Evolutionary conservation across 2,329 filamentous ascomycete genomes (phyloP).

Genomic region (Colletotrichum sp.): DNA sequence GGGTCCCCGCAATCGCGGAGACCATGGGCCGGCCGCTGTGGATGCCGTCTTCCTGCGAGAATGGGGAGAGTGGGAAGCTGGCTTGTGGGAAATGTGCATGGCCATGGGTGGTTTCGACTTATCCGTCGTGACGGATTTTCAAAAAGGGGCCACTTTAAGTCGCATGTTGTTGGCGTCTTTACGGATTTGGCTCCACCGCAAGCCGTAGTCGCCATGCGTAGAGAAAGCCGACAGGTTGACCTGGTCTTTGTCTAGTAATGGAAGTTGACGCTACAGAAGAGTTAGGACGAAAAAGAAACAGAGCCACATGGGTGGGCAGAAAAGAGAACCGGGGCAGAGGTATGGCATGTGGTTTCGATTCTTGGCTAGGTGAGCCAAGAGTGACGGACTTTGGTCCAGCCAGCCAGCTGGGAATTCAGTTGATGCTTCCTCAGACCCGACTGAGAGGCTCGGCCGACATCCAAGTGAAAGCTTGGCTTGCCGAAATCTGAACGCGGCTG

Average conservation of each 20-base stretch:
- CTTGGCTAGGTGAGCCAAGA: not conserved
- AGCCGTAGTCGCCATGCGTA: not conserved
- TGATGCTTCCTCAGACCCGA: not conserved
- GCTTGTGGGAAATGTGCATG: not conserved
- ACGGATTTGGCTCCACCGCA: conserved; percentile 9
- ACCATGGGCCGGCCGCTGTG: conserved; percentile 3
- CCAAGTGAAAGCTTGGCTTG: not conserved
- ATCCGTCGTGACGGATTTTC: conserved; percentile 14
- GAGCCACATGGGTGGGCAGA: not conserved
- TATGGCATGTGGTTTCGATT: not conserved
- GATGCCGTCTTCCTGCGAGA: not conserved
- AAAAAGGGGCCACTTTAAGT: not conserved
- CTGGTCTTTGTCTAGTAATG: not conserved
- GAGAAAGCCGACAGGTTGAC: not conserved
- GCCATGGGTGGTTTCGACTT: not conserved
- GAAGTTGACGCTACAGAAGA: not conserved
- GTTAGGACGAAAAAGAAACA: not conserved
- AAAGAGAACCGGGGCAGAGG: not conserved
- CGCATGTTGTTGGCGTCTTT: not conserved
- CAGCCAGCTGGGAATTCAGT: not conserved
- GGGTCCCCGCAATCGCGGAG: conserved; percentile 18
- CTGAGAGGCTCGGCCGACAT: not conserved
- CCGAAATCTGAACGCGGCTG: not conserved
- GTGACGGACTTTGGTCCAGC: not conserved
- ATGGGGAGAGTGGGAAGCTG: not conserved